Evolutionary conservation across 2,329 filamentous ascomycete genomes (phyloP), one percentile per base, ranked within the genome.

Genomic region (Fragosphaeria purpurea): DNA sequence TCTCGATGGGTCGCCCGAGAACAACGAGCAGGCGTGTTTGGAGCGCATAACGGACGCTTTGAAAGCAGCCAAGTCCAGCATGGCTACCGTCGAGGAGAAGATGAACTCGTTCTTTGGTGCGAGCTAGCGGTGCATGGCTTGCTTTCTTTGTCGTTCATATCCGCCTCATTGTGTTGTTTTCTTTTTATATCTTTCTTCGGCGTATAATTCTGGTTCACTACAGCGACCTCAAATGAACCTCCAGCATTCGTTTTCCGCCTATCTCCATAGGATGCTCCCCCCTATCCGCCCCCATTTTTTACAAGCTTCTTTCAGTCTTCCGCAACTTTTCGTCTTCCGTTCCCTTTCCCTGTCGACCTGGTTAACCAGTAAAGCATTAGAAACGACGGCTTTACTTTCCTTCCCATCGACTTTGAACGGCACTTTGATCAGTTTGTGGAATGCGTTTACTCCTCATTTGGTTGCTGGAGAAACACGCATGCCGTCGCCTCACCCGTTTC

Each of bases 1-100:
- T 59, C 79, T 87, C 53, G 83, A 86, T 42, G 89, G 89, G 41
- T 76, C 73, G 6, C 70, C 74, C 51, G 82, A 88, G 63, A 70
- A 73, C 2, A 81, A 94, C 60, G 74, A 83, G 53, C 71, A 81
- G 3, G 70, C 80, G 46, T 88, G 84, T 60, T 73, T 96, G 38
- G 67, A 77, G 55, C 80, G 79, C 54, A 87, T 95, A 61, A 74
- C 73, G 57, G 78, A 81, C 43, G 87, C 83, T 7, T 76, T 97
- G 55, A 70, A 72, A 44, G 72, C 77, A 44, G 85, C 88, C 54
- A 89, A 90, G 73, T 67, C 72, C 54, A 89, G 95, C 61, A 95
- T 89, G 66, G 65, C 73, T 44, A 83, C 86, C 49, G 85, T 85
- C 47, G 82, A 90, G 67, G 74, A 70, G 56, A 74, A 80, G 53